Evolutionary conservation across 169 alveolate species (phyloP), one percentile per base, ranked within the genome.

Genomic region (Miamiensis avidus): DNA sequence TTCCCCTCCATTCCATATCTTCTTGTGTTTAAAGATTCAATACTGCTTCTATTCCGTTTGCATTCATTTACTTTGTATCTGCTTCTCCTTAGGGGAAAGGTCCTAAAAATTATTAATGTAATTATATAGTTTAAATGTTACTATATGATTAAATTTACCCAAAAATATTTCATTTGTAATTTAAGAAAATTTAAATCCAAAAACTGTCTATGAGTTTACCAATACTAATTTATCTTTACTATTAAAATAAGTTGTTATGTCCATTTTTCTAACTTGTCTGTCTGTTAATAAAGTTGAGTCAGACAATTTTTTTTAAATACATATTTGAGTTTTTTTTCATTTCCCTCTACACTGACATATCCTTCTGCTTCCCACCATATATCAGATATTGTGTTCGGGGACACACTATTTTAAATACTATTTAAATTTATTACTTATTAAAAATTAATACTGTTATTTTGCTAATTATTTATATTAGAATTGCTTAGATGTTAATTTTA

Each of bases 11-110:
- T 28, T n/a, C 11, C 84, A 79, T 79, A 31, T 79, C 84, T 29
- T 79, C 65, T 49, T 79, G 34, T 25, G 84, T 79, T 64, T 79
- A 65, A 11, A 79, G 28, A 65, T 79, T 79, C 25, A 79, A 74
- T 0, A 79, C 84, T 1, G 84, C 84, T 20, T 32, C 29, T 0
- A 79, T 79, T 1, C 84, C 84, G 16, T 29, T 49, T 29, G 34
- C 65, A 15, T 72, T 79, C 0, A 79, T 31, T 29, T 79, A 30
- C 64, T 64, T 49, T 25, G 64, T 72, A 29, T 79, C 84, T 64
- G 34, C 64, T 79, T 79, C 84, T 11, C 84, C 65, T 79, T 79
- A 65, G 15, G 84, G 84, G n/a, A 49, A 79, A 49, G 84, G 84
- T 4, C 84, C 84, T 49, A 0, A 0, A 20, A 31, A 34, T 20